A percentile compares a stretch with the other conserved stretches of the same genome.
Evolutionary conservation across 2,329 filamentous ascomycete genomes (phyloP).

Genomic region (Hypoxylon sp.): DNA sequence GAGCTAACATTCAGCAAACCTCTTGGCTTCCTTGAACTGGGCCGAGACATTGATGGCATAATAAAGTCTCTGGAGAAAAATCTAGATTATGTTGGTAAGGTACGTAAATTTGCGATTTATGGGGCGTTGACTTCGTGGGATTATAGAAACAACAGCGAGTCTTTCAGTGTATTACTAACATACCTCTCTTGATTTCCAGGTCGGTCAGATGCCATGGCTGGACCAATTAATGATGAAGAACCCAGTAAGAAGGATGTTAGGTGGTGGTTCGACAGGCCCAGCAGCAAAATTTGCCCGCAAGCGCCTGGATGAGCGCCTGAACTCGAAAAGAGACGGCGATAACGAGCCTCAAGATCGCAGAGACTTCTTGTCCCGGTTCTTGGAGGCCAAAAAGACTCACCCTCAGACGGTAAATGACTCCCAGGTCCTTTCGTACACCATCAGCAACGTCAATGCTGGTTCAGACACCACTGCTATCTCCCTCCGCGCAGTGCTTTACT

Average conservation of each 20-base stretch:
- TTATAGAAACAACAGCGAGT: neutral
- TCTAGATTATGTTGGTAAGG: conserved; percentile 5
- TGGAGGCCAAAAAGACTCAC: neutral
- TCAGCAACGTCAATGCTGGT: conserved; percentile 17
- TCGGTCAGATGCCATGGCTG: neutral
- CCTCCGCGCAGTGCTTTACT: conserved; percentile 9
- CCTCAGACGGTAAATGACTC: conserved; percentile 1
- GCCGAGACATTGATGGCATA: conserved; percentile 82
- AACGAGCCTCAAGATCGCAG: neutral
- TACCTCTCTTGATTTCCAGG: neutral
- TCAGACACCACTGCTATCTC: conserved; percentile 13
- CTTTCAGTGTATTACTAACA: neutral
- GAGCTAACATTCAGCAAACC: conserved; percentile 82
- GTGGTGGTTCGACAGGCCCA: neutral
- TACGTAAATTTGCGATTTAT: neutral
- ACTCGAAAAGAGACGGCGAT: neutral
- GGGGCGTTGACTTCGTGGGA: neutral
- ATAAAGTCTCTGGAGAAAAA: conserved; percentile 55
- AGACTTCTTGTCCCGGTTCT: conserved; percentile 1
- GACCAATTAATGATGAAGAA: conserved; percentile 2
- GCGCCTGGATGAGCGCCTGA: neutral
- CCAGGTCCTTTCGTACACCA: neutral
- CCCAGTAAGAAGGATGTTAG: neutral
- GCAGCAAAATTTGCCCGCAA: neutral
- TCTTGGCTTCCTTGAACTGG: conserved; percentile 80